These are phyloP conservation scores for Colletotrichum caudatum DNA, from an alignment of 2,329 filamentous ascomycete species.

Conservation along the genomic window DNA sequence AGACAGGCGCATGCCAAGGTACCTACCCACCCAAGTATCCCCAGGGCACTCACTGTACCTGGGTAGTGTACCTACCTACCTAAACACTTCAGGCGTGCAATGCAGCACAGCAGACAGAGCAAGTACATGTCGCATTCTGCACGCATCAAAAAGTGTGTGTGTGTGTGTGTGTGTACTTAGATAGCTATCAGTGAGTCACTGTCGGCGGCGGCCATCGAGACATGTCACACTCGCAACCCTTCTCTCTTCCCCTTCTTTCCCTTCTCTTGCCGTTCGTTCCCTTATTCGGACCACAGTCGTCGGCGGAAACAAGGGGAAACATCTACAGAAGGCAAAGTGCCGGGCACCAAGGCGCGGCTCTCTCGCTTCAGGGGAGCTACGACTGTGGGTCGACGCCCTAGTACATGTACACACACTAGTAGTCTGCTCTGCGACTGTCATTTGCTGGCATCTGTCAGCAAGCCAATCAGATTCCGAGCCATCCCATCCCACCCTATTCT, in stretches of 20 bases:
- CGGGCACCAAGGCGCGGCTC: slow-evolving; percentile 11
- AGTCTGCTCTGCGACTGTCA: slow-evolving; percentile 11
- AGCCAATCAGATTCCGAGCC: not conserved
- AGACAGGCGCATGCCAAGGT: slow-evolving; percentile 3
- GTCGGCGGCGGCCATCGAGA: not conserved
- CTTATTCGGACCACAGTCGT: not conserved
- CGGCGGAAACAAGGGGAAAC: not conserved
- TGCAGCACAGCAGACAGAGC: no score
- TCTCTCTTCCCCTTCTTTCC: not conserved
- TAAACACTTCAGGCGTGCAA: no score
- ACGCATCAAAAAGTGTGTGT: no score
- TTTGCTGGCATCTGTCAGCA: slow-evolving; percentile 18
- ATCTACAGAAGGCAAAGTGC: not conserved
- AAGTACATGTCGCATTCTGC: not conserved
- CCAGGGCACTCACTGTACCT: not conserved
- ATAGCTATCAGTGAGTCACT: not conserved
- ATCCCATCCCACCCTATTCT: no score
- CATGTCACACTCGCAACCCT: not conserved
- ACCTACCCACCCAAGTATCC: no score
- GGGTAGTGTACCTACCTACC: not conserved
- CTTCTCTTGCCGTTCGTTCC: not conserved
- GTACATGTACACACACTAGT: not conserved
- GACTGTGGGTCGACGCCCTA: slow-evolving; percentile 5
- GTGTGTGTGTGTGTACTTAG: no score
- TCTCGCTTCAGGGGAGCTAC: slow-evolving; percentile 36